Conservation (phyloP, 352 stramenopile species). For the Ophiocytium majus region DNA sequence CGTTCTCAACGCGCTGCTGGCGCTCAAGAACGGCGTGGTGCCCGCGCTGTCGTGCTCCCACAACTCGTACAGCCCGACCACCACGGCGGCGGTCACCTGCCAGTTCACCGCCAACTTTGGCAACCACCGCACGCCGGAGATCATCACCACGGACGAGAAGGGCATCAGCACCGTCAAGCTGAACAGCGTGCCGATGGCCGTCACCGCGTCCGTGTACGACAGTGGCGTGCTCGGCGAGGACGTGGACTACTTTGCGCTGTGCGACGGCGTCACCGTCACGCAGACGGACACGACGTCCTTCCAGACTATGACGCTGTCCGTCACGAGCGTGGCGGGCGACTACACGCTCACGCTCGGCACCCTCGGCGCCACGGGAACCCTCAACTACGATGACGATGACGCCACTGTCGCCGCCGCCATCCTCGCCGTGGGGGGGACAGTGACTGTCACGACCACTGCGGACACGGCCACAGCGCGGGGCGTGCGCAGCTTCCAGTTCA, state of each 20-base stretch:
- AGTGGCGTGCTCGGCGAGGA: constrained; percentile 60
- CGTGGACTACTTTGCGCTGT: constrained; percentile 63
- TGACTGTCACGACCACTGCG: no score
- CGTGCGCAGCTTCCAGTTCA: no score
- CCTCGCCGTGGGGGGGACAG: no score
- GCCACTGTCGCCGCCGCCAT: no score
- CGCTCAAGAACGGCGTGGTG: constrained; percentile 61
- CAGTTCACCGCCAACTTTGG: constrained; percentile 63
- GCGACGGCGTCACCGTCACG: constrained; percentile 57
- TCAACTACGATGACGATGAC: no score
- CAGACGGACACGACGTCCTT: not conserved
- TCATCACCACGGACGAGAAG: constrained; percentile 63
- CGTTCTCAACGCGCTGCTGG: constrained; percentile 60
- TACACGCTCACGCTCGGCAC: not conserved
- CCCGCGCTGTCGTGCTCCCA: constrained; percentile 29
- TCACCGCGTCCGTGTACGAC: constrained; percentile 55
- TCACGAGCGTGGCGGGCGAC: constrained; percentile 32
- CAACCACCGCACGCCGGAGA: constrained; percentile 60
- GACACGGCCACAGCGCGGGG: no score
- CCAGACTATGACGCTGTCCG: constrained; percentile 38
- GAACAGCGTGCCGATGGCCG: constrained; percentile 31
- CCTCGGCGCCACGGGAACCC: no score
- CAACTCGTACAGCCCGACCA: constrained; percentile 13
- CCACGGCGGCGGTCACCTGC: not conserved
- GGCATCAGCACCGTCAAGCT: constrained; percentile 60